Conservation (phyloP, 139 green algal species). For the Dunaliella sp. region DNA sequence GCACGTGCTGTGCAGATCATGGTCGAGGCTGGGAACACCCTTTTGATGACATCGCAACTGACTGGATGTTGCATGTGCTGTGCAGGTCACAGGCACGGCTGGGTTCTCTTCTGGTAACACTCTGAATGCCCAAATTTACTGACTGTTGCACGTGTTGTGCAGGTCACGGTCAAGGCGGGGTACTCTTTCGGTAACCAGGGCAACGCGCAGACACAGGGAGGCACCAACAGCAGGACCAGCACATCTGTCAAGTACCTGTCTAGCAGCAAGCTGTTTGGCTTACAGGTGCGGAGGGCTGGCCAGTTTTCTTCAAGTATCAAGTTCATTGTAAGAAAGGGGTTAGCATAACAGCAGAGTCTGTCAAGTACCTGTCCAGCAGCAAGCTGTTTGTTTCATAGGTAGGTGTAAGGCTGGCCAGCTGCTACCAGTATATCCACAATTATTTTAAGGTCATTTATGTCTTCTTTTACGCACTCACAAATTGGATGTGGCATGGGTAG, state of each 20-base stretch:
- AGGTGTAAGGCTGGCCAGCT: no score
- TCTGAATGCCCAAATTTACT: no score
- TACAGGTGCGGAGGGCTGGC: conserved; percentile 77
- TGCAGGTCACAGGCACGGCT: neutral
- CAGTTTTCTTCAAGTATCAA: no score
- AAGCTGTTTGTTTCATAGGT: conserved; percentile 76
- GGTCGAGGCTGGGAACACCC: neutral
- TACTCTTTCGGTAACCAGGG: neutral
- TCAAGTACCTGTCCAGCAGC: conserved; percentile 77
- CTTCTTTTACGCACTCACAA: no score
- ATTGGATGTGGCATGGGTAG: no score
- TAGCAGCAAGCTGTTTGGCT: conserved; percentile 66
- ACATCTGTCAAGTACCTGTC: conserved; percentile 71
- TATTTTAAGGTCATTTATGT: no score
- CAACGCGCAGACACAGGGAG: neutral
- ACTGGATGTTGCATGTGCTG: no score
- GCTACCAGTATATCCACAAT: no score
- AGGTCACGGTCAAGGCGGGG: conserved; percentile 3
- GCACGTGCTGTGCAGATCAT: no score
- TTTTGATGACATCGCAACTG: neutral
- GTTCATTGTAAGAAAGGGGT: no score
- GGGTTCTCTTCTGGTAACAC: neutral
- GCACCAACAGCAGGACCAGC: neutral
- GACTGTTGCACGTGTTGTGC: neutral
- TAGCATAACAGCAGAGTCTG: no score